Evolutionary conservation across 371 early-diverging fungal genomes (phyloP).

Genomic region (Mucor piriformis): DNA sequence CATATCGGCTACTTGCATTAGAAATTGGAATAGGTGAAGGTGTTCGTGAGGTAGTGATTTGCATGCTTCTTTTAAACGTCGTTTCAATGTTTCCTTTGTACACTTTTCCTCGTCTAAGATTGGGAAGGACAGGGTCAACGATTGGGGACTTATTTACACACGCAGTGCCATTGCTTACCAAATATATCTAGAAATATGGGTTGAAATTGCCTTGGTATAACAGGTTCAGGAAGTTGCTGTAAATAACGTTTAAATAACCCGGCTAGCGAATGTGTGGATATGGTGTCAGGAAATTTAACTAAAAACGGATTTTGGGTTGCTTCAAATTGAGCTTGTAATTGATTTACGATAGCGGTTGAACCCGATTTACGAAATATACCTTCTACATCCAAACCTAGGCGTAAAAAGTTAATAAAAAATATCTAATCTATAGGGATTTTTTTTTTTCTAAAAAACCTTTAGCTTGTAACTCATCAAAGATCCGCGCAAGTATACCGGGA

Average conservation of each 20-base stretch:
- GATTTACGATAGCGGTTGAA: conserved; percentile 25
- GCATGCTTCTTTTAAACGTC: conserved; percentile 10
- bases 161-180: conserved; percentile 30
- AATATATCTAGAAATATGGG: conserved; percentile 47
- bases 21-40: conserved; percentile 26
- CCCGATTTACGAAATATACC: conserved; percentile 43
- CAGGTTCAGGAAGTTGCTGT: conserved; percentile 57
- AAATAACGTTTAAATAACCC: conserved; percentile 61
- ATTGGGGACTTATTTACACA: no score
- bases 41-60: conserved; percentile 26
- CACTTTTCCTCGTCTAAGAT: conserved; percentile 16
- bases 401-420: no score
- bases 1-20: conserved; percentile 20
- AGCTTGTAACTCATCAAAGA: conserved; percentile 20
- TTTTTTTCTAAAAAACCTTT: conserved; percentile 14
- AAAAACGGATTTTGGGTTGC: conserved; percentile 17
- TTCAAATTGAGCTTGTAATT: conserved; percentile 29
- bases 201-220: conserved; percentile 53
- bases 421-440: no score
- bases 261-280: conserved; percentile 36
- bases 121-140: no score
- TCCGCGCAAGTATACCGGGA: conserved; percentile 19
- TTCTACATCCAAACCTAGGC: conserved; percentile 32
- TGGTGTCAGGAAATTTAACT: conserved; percentile 7
- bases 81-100: conserved; percentile 14